phyloP scores from a whole-genome alignment of 2,329 filamentous ascomycete species.

The Blastomyces gilchristii region DNA sequence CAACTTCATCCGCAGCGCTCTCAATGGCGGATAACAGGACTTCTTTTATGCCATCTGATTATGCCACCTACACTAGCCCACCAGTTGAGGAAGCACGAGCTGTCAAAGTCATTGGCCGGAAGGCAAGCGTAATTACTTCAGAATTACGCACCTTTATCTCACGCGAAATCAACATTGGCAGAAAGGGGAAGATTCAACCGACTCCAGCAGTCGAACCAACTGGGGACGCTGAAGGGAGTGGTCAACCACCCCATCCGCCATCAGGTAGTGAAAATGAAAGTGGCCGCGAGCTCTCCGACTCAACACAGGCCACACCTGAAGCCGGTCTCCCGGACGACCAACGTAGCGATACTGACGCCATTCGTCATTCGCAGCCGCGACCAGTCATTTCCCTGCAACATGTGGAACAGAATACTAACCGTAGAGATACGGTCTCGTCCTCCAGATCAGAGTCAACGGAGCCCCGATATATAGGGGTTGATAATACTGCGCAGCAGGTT shows the following conservation, averaged over 20 bases:
- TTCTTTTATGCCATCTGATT: slow-evolving; percentile 2
- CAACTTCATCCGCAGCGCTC: neutral
- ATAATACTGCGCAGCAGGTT: neutral
- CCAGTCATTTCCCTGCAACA: neutral
- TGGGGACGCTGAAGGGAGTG: neutral
- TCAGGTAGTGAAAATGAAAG: neutral
- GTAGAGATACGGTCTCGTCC: neutral
- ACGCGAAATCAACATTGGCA: neutral
- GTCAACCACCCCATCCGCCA: neutral
- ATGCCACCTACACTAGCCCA: neutral
- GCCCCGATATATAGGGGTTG: neutral
- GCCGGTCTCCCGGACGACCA: neutral
- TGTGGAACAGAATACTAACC: neutral
- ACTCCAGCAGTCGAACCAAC: neutral
- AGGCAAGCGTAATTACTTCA: slow-evolving; percentile 5
- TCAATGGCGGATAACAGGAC: neutral
- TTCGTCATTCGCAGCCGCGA: neutral
- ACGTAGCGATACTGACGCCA: neutral
- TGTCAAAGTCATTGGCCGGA: slow-evolving; percentile 1
- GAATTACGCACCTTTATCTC: neutral
- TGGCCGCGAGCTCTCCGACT: neutral
- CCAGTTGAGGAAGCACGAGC: slow-evolving; percentile 6
- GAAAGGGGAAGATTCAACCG: neutral
- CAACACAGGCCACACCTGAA: neutral
- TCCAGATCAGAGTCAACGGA: neutral